Evolutionary conservation across 2,329 filamentous ascomycete genomes (phyloP), one percentile per base, ranked within the genome.

Genomic region (Davidsoniella neocaledoniae): DNA sequence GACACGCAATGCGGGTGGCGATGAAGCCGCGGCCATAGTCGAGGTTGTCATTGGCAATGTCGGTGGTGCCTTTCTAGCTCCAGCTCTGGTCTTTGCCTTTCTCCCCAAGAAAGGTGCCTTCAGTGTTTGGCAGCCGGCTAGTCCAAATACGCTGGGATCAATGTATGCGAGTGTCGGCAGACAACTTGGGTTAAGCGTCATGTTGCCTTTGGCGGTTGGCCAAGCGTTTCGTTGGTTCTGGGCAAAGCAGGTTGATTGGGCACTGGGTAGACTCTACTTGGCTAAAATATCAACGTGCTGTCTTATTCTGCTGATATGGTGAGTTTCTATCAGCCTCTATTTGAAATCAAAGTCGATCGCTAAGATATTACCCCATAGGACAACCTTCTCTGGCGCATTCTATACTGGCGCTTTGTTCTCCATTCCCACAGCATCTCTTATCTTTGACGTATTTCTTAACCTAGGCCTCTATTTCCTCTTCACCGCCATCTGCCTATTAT

Each of bases 21-120:
- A 85, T 56, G 74, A 78, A 53, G 74, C 74, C 2, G 74, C 77
- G 0, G 74, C 74, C 45, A 69, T 81, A 53, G 79, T 84, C 29
- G 79, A 83, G 58, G 80, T 83, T 1, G 71, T 83, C 7, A 65
- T 86, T 42, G 81, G 80, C 26, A 85, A 86, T 61, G 70, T 84
- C 8, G 64, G 79, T 0, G 81, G 81, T 1, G 73, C 80, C 0
- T 83, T 86, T 59, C 58, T 86, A 12, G 76, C 77, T 0, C 81
- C 81, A 0, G 71, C 75, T 8, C 65, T 82, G 50, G 71, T 81
- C 45, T 74, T 76, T 54, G 76, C 73, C 59, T 77, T 80, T 59
- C 69, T 77, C 39, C 72, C 73, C 2, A 62, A 62, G 5, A 64
- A 64, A 8, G 62, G 63, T 4, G 77, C 69, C 61, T 82, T 79